Percentiles rank a stretch among this genome's conserved stretches.
phyloP scores from a whole-genome alignment of 75 land plant species.

The Sequoiadendron giganteum region DNA sequence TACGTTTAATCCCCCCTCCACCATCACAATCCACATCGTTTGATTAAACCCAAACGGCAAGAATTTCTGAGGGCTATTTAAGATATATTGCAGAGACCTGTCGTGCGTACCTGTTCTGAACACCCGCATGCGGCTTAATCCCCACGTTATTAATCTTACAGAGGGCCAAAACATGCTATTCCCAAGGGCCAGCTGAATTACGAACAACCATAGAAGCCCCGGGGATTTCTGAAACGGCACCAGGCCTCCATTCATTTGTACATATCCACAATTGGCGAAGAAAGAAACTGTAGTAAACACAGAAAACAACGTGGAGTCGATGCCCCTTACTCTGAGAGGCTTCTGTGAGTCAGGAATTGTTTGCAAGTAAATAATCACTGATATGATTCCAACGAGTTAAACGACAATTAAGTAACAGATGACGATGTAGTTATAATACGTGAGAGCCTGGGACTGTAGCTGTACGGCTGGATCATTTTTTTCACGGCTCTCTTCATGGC shows the following conservation, averaged over 20 bases:
- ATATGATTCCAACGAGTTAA: conserved; percentile 29
- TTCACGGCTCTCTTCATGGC: no score
- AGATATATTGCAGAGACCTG: conserved; percentile 11
- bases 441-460: conserved; percentile 25
- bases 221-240: conserved; percentile 44
- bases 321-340: conserved; percentile 32
- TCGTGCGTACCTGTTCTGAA: not conserved
- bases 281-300: conserved; percentile 52
- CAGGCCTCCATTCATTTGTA: conserved; percentile 66
- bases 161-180: conserved; percentile 49
- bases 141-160: conserved; percentile 36
- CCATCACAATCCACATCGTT: not conserved
- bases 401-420: conserved; percentile 40
- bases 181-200: conserved; percentile 46
- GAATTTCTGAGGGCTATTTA: conserved; percentile 20
- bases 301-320: conserved; percentile 23
- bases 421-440: conserved; percentile 33
- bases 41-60: not conserved
- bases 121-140: conserved; percentile 10
- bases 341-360: conserved; percentile 22
- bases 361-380: conserved; percentile 23
- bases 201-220: conserved; percentile 35
- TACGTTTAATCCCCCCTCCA: conserved; percentile 30
- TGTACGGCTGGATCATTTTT: not conserved
- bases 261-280: conserved; percentile 62